Evolutionary conservation across 2,329 filamentous ascomycete species (phyloP), one percentile per base, ranked within the genome.

Genomic region (Ceratocystis cubensis): DNA sequence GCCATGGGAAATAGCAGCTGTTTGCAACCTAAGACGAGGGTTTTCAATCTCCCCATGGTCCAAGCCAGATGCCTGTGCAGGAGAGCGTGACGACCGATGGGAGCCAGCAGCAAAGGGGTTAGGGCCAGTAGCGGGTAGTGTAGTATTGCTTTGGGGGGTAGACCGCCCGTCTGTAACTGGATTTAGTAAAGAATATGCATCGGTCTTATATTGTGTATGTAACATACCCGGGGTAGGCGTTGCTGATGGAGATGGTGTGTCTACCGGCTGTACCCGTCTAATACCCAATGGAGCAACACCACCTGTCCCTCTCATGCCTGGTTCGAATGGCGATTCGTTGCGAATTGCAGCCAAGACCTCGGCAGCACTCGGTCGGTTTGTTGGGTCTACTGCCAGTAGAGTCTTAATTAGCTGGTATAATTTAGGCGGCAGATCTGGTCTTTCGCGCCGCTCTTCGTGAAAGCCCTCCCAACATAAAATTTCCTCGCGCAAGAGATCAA

Each of bases 381-480:
- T 77, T 0, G 93, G 90, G 68, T 92, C 82, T 13, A 95, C 79
- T 0, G 91, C 87, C 5, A 99, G 81, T 4, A 99, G 79, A 66
- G 84, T 84, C 73, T 91, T 91, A 3, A 99, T 80, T 65, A 96
- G 86, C 59, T 84, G 84, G 75, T 97, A 99, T 0, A 99, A 82
- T 74, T 89, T 88, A 4, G 90, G 82, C 0, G 94, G 94, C 0
- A 99, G 78, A 71, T 97, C 94, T 0, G 88, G 85, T 1, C 93
- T 84, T 69, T 88, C 82, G 45, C 86, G 81, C 44, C 85, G 82
- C 70, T 89, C 87, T 68, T 91, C 87, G 69, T 91, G 84, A 71
- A 97, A 96, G 0, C 94, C 94, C 65, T 85, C 79, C 94, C 94
- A 99, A 44, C 82, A 81, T 10, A 85, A 85, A 66, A 99, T 97